phyloP scores from a whole-genome alignment of 768 basidiomycete species.

The Russula abietina region DNA sequence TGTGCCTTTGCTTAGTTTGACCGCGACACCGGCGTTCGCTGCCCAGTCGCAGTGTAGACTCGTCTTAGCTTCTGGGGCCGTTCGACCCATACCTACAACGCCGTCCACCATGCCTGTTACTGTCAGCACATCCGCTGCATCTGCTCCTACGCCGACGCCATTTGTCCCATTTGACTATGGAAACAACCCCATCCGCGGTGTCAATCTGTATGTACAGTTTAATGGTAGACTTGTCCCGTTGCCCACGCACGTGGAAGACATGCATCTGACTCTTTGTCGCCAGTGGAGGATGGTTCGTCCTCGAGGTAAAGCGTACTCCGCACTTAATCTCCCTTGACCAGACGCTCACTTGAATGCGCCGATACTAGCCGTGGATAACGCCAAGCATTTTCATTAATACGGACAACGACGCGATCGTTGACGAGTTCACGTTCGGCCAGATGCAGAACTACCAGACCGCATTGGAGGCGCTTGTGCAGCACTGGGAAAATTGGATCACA shows the following conservation, averaged over 20 bases:
- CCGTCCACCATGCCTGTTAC: not conserved
- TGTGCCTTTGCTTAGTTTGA: not conserved
- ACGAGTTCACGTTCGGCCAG: constrained; percentile 58
- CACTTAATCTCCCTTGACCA: not conserved
- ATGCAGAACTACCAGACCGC: constrained; percentile 43
- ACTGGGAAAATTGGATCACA: constrained; percentile 64
- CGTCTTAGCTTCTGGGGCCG: constrained; percentile 6
- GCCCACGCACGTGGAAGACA: not conserved
- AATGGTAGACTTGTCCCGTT: not conserved
- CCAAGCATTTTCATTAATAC: constrained; percentile 66
- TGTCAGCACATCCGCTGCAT: constrained; percentile 7
- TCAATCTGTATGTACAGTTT: constrained; percentile 48
- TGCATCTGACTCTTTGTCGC: not conserved
- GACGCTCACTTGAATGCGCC: not conserved
- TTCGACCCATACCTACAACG: constrained; percentile 16
- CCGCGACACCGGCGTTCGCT: not conserved
- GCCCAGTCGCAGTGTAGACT: constrained; percentile 29
- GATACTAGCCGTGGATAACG: constrained; percentile 65
- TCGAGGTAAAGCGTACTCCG: constrained; percentile 40
- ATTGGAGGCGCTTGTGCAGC: constrained; percentile 40
- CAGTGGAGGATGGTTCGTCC: constrained; percentile 60
- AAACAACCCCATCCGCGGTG: constrained; percentile 45
- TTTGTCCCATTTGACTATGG: constrained; percentile 38
- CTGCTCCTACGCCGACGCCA: constrained; percentile 29
- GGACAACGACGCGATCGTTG: constrained; percentile 48